These are phyloP conservation scores for Metarhizium sp. DNA, from an alignment of 2,329 filamentous ascomycete genomes.

Conservation along the genomic window DNA sequence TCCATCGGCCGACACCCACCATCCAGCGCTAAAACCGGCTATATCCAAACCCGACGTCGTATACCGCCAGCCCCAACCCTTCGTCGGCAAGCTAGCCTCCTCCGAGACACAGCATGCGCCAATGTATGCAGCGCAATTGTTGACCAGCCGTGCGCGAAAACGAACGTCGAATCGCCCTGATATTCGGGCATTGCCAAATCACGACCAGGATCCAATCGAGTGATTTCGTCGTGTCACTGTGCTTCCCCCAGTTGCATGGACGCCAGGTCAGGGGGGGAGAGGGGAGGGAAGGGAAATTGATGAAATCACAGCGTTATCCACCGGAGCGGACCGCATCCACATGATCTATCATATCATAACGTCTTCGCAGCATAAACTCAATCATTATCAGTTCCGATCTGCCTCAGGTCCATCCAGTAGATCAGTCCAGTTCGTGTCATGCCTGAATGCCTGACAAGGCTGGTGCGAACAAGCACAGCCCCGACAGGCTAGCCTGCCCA, in stretches of 20 bases:
- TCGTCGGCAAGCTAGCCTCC: conserved; percentile 20
- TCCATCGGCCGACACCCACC: not conserved
- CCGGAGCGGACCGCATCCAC: not conserved
- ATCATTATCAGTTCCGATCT: not conserved
- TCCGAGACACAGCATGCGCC: not conserved
- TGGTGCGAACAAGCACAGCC: conserved; percentile 6
- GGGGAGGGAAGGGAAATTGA: not conserved
- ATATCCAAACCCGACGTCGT: not conserved
- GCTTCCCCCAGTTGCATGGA: not conserved
- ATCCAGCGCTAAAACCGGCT: conserved; percentile 8
- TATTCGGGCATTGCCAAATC: conserved; percentile 22
- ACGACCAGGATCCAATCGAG: conserved; percentile 25
- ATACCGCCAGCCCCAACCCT: conserved; percentile 10
- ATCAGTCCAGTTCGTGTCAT: not conserved
- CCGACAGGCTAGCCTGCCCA: not conserved
- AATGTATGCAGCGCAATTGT: not conserved
- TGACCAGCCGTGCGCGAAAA: not conserved
- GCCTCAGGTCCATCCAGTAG: not conserved
- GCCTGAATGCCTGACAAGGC: not conserved
- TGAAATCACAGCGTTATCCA: not conserved
- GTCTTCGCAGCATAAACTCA: not conserved
- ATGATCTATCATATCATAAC: not conserved
- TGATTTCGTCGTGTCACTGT: not conserved
- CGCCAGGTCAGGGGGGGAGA: not conserved
- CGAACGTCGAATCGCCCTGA: conserved; percentile 19